Evolutionary conservation across 805 yeast species (phyloP).

Genomic region (Cephaloascus albidus): DNA sequence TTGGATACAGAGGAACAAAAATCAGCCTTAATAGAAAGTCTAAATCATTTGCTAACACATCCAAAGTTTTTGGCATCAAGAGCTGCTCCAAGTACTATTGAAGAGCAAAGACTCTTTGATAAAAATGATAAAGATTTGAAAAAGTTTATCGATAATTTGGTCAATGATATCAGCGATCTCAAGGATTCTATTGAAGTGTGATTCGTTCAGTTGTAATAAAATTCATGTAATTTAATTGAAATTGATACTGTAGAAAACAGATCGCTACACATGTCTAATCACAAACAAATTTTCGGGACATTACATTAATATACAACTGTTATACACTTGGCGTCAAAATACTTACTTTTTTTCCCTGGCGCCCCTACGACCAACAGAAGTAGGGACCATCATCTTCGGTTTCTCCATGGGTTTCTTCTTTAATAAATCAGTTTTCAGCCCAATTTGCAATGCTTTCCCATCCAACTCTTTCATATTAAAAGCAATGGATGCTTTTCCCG

Average conservation of each 20-base stretch:
- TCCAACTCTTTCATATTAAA: slow-evolving; percentile 29
- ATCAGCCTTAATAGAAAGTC: slow-evolving; percentile 46
- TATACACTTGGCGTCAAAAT: too few species aligned
- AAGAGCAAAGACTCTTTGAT: slow-evolving; percentile 53
- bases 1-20: slow-evolving; percentile 51
- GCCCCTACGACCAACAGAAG: slow-evolving; percentile 1
- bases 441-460: slow-evolving; percentile 13
- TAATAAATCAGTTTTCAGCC: not conserved
- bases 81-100: slow-evolving; percentile 50
- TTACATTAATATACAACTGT: too few species aligned
- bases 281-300: too few species aligned
- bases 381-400: not conserved
- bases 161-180: slow-evolving; percentile 42
- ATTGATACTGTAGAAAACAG: too few species aligned
- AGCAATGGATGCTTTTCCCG: slow-evolving; percentile 42
- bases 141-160: slow-evolving; percentile 34
- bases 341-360: not conserved
- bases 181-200: slow-evolving; percentile 39
- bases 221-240: too few species aligned
- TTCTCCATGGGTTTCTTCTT: not conserved
- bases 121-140: slow-evolving; percentile 30
- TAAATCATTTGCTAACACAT: slow-evolving; percentile 72
- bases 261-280: too few species aligned
- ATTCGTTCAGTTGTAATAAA: too few species aligned
- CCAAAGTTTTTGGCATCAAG: slow-evolving; percentile 75